Evolutionary conservation across 2,329 filamentous ascomycete species (phyloP), one percentile per base, ranked within the genome.

Genomic region (Fusarium robinianum): DNA sequence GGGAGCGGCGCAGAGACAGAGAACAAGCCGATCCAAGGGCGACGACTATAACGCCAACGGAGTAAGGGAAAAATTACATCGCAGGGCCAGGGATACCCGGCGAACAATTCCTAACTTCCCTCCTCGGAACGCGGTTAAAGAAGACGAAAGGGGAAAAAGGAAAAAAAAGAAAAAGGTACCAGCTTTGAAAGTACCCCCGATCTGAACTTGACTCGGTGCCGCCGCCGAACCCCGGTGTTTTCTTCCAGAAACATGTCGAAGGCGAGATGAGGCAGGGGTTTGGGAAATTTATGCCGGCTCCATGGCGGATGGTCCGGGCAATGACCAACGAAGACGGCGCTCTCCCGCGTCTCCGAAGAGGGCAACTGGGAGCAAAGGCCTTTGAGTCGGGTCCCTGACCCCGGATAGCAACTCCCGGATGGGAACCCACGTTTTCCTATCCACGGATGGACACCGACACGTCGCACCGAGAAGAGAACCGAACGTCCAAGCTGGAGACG

Each of bases 171-270:
- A 36, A 16, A 30, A 27, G 23, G 40, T 41, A 50, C 34, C 25
- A 30, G 33, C 12, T 35, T 27, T 29, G 31, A 34, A 52, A 32
- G 38, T 48, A 46, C 30, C 22, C 14, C 31, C 27, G 31, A 37
- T 37, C 41, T 26, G 17, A 18, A 21, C 24, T 38, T 40, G 30
- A 44, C 41, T 46, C 41, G 43, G 41, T 41, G 36, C 38, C 46
- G 26, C 26, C 38, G 42, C 44, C 37, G 14, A 32, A 49, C 39
- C 35, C 41, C 37, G 36, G 19, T 15, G 11, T 44, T 44, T 44
- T 45, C 36, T 53, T 54, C 42, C 34, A 53, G 51, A 56, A 57
- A 48, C 42, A 25, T 36, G 44, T 46, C 23, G 44, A 48, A 48
- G 45, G 53, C 40, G 45, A 39, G 52, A 53, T 48, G 46, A 53